Conservation (phyloP, 352 stramenopile species). For the Phytophthora foliorum region DNA sequence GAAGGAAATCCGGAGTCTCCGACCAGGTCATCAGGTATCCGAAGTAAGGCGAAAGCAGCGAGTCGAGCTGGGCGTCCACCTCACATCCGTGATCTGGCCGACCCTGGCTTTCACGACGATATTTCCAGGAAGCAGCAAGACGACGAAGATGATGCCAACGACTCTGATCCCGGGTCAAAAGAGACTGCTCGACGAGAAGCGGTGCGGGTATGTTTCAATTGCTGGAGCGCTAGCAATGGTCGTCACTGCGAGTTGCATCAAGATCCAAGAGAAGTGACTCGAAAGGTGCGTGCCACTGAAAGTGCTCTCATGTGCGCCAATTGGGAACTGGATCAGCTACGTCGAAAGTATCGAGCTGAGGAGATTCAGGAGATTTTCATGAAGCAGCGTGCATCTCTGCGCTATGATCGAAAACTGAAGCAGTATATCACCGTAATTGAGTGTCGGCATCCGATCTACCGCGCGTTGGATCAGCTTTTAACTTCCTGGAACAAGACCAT, state of each 20-base stretch:
- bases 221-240: conserved; percentile 92
- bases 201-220: conserved; percentile 90
- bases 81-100: conserved; percentile 79
- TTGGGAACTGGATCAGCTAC: conserved; percentile 91
- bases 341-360: conserved; percentile 87
- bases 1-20: conserved; percentile 9
- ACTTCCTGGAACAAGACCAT: conserved; percentile 90
- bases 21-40: conserved; percentile 8
- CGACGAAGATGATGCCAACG: conserved; percentile 5
- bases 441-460: conserved; percentile 93
- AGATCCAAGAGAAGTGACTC: conserved; percentile 53
- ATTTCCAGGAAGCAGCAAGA: conserved; percentile 14
- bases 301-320: conserved; percentile 93
- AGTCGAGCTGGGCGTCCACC: conserved; percentile 41
- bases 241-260: conserved; percentile 80
- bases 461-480: conserved; percentile 60
- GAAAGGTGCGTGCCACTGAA: conserved; percentile 63
- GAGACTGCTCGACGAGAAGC: conserved; percentile 29
- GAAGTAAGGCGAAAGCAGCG: conserved; percentile 31
- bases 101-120: conserved; percentile 76
- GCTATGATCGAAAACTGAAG: conserved; percentile 90
- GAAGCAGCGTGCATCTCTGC: conserved; percentile 86
- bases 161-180: conserved; percentile 20
- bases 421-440: conserved; percentile 92
- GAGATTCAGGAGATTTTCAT: conserved; percentile 95